Base-by-base conservation (phyloP, 108 stramenopile genomes). In the Nannochloropsis salina region DNA sequence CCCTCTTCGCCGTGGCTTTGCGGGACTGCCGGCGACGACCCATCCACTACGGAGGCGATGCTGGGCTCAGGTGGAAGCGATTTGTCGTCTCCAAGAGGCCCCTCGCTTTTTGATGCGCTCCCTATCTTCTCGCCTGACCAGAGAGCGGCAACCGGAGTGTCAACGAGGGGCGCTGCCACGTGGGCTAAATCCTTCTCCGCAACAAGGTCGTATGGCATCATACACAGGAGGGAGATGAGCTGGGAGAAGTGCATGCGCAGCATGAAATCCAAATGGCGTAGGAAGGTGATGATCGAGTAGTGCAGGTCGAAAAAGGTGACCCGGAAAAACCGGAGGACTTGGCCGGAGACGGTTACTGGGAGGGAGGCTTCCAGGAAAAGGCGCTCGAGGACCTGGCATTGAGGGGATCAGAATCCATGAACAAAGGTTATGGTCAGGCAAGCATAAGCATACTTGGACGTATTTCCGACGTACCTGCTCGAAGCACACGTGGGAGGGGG, bases 151-250 rank as follows among this genome's bases (percentile, higher is more conserved):
- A 8, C 6, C 4, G 61, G 3, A 4, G n/a, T 0, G n/a, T n/a
- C 61, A 15, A 74, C n/a, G 4, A 74, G n/a, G 20, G 61, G 61
- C 61, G 61, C 61, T 31, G 31, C 31, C 31, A 31, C 31, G 31
- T 31, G 31, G 31, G 1, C 31, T 31, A 31, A 31, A 0, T 74
- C 61, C n/a, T 74, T n/a, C n/a, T 74, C 61, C 61, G 61, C 15
- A 74, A 74, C 61, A 1, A 74, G 61, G 61, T 74, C 61, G n/a
- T 74, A 74, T n/a, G 61, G 61, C 61, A 74, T 74, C 61, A 74
- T 74, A n/a, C 61, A 74, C 61, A 74, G n/a, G 20, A 74, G n/a
- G 15, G 61, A 74, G 20, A 74, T 74, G 20, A 74, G n/a, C n/a
- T 74, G 61, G n/a, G 61, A n/a, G 6, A 74, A 74, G 6, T 74